Conservation (phyloP, 169 alveolate genomes). For the Plasmodium blacklocki region DNA sequence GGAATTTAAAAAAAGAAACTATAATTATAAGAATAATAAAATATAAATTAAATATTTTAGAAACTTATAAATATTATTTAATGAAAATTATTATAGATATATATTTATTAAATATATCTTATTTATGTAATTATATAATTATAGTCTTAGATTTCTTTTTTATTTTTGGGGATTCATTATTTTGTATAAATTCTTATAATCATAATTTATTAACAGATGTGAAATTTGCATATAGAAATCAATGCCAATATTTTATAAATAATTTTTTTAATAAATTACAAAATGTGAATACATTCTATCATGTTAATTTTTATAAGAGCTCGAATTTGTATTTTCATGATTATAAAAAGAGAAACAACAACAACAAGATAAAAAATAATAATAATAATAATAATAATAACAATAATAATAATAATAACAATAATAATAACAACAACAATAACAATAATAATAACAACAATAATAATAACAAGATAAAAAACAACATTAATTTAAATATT, state of each 20-base stretch:
- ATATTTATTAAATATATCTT: conserved; percentile 50
- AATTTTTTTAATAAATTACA: conserved; percentile 34
- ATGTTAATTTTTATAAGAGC: conserved; percentile 23
- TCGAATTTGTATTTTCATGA: conserved; percentile 44
- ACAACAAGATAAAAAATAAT: too few species aligned
- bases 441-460: too few species aligned
- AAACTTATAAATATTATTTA: conserved; percentile 29
- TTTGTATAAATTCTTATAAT: conserved; percentile 18
- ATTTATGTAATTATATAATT: conserved; percentile 47
- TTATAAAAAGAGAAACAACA: conserved; percentile 14
- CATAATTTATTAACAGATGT: conserved; percentile 14
- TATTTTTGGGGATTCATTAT: conserved; percentile 20
- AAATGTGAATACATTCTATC: conserved; percentile 42
- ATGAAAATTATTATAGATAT: conserved; percentile 28
- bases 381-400: too few species aligned
- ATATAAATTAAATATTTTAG: conserved; percentile 15
- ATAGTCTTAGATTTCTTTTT: conserved; percentile 34
- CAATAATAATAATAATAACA: too few species aligned
- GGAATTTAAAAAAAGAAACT: too few species aligned
- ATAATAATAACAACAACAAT: too few species aligned
- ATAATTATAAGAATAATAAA: background rate
- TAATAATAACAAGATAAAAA: too few species aligned
- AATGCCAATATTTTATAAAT: conserved; percentile 19
- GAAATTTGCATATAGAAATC: conserved; percentile 7
- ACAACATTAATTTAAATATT: too few species aligned